Percentiles rank a stretch among this genome's conserved stretches.
phyloP scores from a whole-genome alignment of 495 filamentous ascomycete genomes.

The Podospora appendiculata region DNA sequence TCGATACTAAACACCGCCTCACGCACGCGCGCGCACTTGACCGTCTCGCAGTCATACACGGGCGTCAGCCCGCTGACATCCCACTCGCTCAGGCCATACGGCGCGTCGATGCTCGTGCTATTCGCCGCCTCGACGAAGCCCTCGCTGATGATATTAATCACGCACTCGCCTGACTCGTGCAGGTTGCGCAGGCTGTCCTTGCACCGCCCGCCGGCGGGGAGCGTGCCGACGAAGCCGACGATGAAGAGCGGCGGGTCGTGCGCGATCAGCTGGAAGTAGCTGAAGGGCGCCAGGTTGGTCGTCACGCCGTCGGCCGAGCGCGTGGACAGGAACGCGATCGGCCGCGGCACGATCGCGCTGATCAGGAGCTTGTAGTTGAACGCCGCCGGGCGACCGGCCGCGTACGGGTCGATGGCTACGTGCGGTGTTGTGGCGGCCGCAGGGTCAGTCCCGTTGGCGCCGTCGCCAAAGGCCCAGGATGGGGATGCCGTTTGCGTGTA shows the following conservation, averaged over 20 bases:
- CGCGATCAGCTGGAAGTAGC: constrained; percentile 73
- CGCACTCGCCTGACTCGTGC: constrained; percentile 60
- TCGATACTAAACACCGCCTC: constrained; percentile 82
- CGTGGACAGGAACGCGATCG: constrained; percentile 53
- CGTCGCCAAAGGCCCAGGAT: constrained; percentile 69
- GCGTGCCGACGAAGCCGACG: constrained; percentile 59
- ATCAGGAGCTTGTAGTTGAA: constrained; percentile 94
- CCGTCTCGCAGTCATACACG: constrained; percentile 50
- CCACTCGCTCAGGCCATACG: constrained; percentile 78
- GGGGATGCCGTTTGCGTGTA: constrained; percentile 68
- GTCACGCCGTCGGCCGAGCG: constrained; percentile 32
- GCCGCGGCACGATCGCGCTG: constrained; percentile 75
- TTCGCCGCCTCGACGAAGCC: constrained; percentile 87
- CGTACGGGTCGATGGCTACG: constrained; percentile 76
- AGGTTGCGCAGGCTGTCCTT: constrained; percentile 81
- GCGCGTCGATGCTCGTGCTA: constrained; percentile 65
- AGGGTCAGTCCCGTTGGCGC: constrained; percentile 46
- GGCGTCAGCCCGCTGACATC: constrained; percentile 68
- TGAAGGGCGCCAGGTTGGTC: constrained; percentile 78
- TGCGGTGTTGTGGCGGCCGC: constrained; percentile 52
- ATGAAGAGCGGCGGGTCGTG: constrained; percentile 88
- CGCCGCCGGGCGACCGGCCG: constrained; percentile 52
- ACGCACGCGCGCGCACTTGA: constrained; percentile 64
- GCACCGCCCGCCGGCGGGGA: constrained; percentile 31
- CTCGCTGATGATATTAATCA: constrained; percentile 83